Evolutionary conservation across 2,329 filamentous ascomycete species (phyloP).

Genomic region (Pestalotiopsis sp.): DNA sequence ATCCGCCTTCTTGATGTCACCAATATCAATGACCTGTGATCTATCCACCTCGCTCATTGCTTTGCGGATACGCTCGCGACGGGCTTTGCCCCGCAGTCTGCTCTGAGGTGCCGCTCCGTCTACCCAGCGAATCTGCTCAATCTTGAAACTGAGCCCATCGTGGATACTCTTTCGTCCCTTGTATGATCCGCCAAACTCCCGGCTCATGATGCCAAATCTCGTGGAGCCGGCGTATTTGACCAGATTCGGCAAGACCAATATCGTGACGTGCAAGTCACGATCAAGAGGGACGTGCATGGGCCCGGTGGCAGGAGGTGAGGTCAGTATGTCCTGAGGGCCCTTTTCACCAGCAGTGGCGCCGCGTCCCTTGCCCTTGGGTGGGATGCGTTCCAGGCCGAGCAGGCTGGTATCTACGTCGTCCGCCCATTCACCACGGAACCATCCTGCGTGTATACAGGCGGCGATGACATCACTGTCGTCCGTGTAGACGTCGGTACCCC

Average conservation of each 20-base stretch:
- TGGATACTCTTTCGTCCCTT: constrained; percentile 54
- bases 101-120: constrained; percentile 68
- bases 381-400: constrained; percentile 56
- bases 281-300: constrained; percentile 67
- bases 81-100: constrained; percentile 56
- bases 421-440: constrained; percentile 86
- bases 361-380: constrained; percentile 37
- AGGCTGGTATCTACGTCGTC: constrained; percentile 74
- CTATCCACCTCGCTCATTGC: constrained; percentile 55
- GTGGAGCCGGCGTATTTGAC: constrained; percentile 76
- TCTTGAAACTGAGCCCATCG: constrained; percentile 88
- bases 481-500: constrained; percentile 94
- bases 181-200: constrained; percentile 70
- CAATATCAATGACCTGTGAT: constrained; percentile 35
- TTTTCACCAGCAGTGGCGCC: constrained; percentile 27
- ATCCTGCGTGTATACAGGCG: constrained; percentile 90
- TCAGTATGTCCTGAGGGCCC: constrained; percentile 45
- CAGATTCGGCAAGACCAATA: constrained; percentile 80
- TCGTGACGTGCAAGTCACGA: constrained; percentile 83
- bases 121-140: constrained; percentile 82
- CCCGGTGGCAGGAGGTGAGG: constrained; percentile 57
- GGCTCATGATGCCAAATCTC: constrained; percentile 79
- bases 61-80: constrained; percentile 59
- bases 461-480: constrained; percentile 95
- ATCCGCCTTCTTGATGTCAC: constrained; percentile 29